Evolutionary conservation across 495 filamentous ascomycete species (phyloP).

Genomic region (Cercophora sp.): DNA sequence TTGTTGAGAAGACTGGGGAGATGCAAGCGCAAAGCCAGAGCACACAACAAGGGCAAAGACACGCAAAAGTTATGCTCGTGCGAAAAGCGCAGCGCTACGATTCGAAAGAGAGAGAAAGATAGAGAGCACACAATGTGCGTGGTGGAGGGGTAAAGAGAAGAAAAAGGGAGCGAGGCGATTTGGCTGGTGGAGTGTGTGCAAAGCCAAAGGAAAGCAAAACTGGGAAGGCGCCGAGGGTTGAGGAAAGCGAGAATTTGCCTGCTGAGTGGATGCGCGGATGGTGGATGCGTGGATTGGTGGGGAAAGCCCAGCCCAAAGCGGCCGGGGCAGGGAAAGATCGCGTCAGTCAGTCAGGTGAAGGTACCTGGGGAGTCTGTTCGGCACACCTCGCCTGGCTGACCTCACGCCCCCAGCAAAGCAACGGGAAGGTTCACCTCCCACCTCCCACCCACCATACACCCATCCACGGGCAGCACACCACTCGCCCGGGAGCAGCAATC

Average conservation of each 20-base stretch:
- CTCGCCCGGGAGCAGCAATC: too few relatives aligned
- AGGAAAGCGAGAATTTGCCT: constrained; percentile 26
- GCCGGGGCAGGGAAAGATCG: constrained; percentile 14
- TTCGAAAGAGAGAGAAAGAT: constrained; percentile 15
- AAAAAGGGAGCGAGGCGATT: constrained; percentile 16
- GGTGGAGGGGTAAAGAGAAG: constrained; percentile 17
- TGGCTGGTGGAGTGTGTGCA: constrained; percentile 20
- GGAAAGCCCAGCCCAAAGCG: constrained; percentile 27
- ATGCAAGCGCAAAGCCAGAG: constrained; percentile 35
- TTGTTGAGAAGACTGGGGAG: constrained; percentile 29
- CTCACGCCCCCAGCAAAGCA: too few relatives aligned
- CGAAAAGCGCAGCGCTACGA: constrained; percentile 18
- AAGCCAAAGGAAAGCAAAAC: constrained; percentile 25
- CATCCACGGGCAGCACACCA: too few relatives aligned
- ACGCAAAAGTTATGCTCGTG: constrained; percentile 27
- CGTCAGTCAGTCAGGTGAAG: constrained; percentile 4
- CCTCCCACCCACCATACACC: too few relatives aligned
- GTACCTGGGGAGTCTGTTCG: neutral
- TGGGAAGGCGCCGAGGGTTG: constrained; percentile 22
- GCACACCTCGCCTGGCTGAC: neutral
- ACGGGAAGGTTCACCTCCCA: too few relatives aligned
- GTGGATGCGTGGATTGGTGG: constrained; percentile 23
- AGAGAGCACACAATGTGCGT: constrained; percentile 9
- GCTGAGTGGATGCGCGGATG: constrained; percentile 3
- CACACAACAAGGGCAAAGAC: constrained; percentile 10